These are phyloP conservation scores for Sungouiella thailandica DNA, from an alignment of 805 yeast genomes.

Conservation along the genomic window DNA sequence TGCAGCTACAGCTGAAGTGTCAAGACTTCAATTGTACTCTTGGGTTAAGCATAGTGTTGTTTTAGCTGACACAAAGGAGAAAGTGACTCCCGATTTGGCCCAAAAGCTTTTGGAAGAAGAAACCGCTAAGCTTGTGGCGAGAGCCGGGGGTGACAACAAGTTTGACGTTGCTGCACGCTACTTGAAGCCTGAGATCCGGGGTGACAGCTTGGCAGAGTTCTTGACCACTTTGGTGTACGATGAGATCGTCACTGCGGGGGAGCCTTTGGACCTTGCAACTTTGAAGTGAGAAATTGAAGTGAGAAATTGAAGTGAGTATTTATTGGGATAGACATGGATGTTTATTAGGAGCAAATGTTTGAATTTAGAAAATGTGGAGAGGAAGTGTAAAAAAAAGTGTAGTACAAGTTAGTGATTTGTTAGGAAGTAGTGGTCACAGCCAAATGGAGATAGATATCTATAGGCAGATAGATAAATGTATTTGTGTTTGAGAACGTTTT, in stretches of 20 bases:
- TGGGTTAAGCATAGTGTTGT: conserved; percentile 17
- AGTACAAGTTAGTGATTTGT: too few species aligned
- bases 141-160: conserved; percentile 7
- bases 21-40: conserved; percentile 16
- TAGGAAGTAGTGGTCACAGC: too few species aligned
- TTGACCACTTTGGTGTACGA: conserved; percentile 20
- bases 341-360: too few species aligned
- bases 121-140: conserved; percentile 6
- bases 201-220: conserved; percentile 15
- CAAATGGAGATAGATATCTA: too few species aligned
- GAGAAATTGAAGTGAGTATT: background rate
- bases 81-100: conserved; percentile 13
- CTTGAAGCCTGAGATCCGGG: conserved; percentile 16
- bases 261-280: conserved; percentile 9
- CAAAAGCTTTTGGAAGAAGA: conserved; percentile 12
- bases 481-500: too few species aligned
- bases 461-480: too few species aligned
- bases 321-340: too few species aligned
- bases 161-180: conserved; percentile 15
- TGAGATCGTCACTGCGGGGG: conserved; percentile 11
- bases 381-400: too few species aligned
- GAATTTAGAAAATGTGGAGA: too few species aligned
- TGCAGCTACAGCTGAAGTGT: conserved; percentile 22
- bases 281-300: conserved; percentile 2
- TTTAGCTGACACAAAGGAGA: conserved; percentile 10